Base-by-base conservation (phyloP, 345 rosid species). In the Eucalyptus camaldulensis region DNA sequence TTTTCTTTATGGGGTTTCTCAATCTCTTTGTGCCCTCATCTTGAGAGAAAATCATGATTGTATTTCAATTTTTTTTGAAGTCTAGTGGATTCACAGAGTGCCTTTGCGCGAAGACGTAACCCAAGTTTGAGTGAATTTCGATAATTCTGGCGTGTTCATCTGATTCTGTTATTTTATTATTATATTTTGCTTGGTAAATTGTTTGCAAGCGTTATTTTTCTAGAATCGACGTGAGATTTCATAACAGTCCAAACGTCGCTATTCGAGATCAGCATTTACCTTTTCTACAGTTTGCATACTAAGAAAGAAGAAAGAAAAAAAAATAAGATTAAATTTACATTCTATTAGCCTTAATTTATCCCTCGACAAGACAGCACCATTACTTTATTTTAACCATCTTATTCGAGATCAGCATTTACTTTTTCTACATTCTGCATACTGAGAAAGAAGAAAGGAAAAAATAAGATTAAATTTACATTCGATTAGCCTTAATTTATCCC, bases 211-310 rank as follows among this genome's bases (percentile, higher is more conserved):
- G 6, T 49, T 49, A 49, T 49, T 49, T 49, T 49, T 49, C 6
- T 49, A 0, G 3, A 49, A 49, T 49, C 1, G 3, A 49, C 1
- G 7, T 49, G 51, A 0, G 0, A 49, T 49, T 49, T 14, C 3
- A 7, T 49, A 49, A 49, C 17, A 14, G 80, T 95, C n/a, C 16
- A 22, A 6, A 76, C 27, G 29, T 76, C 83, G 11, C 13, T 40
- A 76, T 6, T 21, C 27, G 83, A 21, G 47, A 76, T 43, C 2
- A 22, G 29, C 47, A 76, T 76, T 40, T 40, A 44, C 29, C 83
- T 76, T 37, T 22, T 76, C 47, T 21, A 40, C 27, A 11, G 14
- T 67, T 43, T 31, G 37, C 80, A 31, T 67, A 31, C 22, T 33
- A 5, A 69, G 44, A 69, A 33, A 69, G 24, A 33, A 33, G 44